These are phyloP conservation scores for Warburgia ugandensis DNA, from an alignment of 164 flowering plant genomes.

Conservation along the genomic window DNA sequence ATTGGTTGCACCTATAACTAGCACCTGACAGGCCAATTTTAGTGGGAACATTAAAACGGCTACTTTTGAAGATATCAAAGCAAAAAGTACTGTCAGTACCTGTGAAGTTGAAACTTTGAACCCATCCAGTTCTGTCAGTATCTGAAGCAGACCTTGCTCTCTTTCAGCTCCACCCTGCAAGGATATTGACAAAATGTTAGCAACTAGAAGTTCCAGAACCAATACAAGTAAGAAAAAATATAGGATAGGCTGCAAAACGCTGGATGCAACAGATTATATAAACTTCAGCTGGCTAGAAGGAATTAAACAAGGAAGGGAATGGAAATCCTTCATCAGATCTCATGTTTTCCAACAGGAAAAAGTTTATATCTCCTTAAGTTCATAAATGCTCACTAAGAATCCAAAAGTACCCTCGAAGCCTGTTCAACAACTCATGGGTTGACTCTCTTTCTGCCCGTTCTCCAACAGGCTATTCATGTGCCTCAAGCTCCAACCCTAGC, in stretches of 20 bases:
- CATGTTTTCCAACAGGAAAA: too few species aligned
- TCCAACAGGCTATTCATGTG: too few species aligned
- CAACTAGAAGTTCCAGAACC: background rate
- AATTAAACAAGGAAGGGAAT: background rate
- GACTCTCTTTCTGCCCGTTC: too few species aligned
- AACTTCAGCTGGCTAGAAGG: too few species aligned
- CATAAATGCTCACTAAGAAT: too few species aligned
- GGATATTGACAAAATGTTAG: background rate
- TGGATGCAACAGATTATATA: background rate
- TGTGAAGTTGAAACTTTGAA: conserved; percentile 86
- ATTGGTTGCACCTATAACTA: conserved; percentile 96
- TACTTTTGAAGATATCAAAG: background rate
- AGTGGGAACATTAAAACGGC: conserved; percentile 9
- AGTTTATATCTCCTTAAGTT: too few species aligned
- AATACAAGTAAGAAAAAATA: too few species aligned
- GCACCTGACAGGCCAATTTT: conserved; percentile 48
- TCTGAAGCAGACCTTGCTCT: conserved; percentile 96
- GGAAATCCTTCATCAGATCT: background rate
- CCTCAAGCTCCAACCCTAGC: too few species aligned
- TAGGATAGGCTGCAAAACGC: too few species aligned
- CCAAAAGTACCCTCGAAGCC: too few species aligned
- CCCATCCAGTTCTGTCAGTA: conserved; percentile 97
- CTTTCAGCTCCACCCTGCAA: conserved; percentile 96
- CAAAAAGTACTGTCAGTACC: conserved; percentile 28
- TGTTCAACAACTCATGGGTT: too few species aligned